Evolutionary conservation across 192 early-diverging fungal genomes (phyloP), one percentile per base, ranked within the genome.

Genomic region (Coemansia aciculifera): DNA sequence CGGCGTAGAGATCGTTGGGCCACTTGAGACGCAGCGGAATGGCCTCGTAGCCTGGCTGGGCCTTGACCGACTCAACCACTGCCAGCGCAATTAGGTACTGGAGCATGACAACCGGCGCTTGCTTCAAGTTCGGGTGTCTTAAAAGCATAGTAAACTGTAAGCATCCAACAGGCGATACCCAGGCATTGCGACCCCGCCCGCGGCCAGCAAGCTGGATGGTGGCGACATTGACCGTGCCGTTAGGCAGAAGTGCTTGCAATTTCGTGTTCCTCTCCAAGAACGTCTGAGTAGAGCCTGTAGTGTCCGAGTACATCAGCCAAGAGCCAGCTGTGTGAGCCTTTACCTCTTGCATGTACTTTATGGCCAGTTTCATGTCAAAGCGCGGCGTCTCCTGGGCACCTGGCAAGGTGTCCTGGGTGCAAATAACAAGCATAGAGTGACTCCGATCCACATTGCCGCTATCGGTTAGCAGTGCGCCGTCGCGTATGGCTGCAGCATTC

Each of bases 1-100:
- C 74, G 1, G 86, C 92, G 77, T 99, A 99, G 21, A 99, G 86
- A 70, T 99, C 97, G 69, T 99, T 99, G 48, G 97, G 97, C 97
- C 97, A 99, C 79, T 99, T 99, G 51, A 99, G 76, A 36, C 87
- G 86, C 62, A 99, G 72, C 0, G 94, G 92, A 13, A 98, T 67
- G 17, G 89, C 74, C 69, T 91, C 92, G 73, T 93, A 94, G 6
- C 92, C 94, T 2, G 84, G 83, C 62, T 82, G 73, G 0, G 80
- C 57, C 36, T 87, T 81, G 21, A 98, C 79, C 8, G 91, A 89
- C 71, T 93, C 90, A 5, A 94, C 91, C 7, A 94, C 85, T 4
- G 97, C 90, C 27, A 99, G 67, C 4, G 90, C 91, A 43, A 91
- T 86, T n/a, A 99, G 67, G 72, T 99, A 99, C 86, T 99, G 97